These are phyloP conservation scores for Candida dajiaensis DNA, from an alignment of 805 yeast genomes.

Conservation along the genomic window DNA sequence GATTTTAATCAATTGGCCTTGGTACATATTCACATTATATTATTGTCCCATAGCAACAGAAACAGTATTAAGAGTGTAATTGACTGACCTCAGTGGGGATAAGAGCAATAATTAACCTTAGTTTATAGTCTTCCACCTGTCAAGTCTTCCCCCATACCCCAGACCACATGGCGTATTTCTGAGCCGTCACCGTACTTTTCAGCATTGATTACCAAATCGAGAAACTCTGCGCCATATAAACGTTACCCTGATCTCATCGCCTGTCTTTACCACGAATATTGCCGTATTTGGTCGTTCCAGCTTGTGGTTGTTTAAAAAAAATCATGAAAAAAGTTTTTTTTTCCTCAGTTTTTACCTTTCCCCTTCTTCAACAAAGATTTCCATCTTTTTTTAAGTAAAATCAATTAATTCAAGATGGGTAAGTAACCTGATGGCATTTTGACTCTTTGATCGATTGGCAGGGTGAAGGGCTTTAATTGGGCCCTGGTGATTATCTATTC, in stretches of 20 bases:
- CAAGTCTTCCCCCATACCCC: too few species aligned
- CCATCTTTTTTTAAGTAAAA: conserved; percentile 10
- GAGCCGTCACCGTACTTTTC: neutral
- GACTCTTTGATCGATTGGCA: neutral
- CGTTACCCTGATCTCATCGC: neutral
- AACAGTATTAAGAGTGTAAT: too few species aligned
- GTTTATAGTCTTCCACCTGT: too few species aligned
- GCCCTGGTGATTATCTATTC: neutral
- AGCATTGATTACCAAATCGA: neutral
- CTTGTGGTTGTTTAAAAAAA: neutral
- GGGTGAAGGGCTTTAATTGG: neutral
- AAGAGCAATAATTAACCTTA: too few species aligned
- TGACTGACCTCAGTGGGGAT: too few species aligned
- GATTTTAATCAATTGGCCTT: too few species aligned
- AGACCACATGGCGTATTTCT: neutral
- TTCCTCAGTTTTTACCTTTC: conserved; percentile 3
- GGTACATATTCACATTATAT: too few species aligned
- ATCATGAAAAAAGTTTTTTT: conserved; percentile 6
- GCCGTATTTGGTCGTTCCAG: neutral
- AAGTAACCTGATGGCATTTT: conserved; percentile 6
- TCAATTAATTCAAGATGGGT: conserved; percentile 24
- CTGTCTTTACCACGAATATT: neutral
- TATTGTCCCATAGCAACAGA: too few species aligned
- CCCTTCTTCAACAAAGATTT: conserved; percentile 1
- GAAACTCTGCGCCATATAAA: neutral